Base-by-base conservation (phyloP, 305 asterid genomes). In the Ilex paraguariensis region DNA sequence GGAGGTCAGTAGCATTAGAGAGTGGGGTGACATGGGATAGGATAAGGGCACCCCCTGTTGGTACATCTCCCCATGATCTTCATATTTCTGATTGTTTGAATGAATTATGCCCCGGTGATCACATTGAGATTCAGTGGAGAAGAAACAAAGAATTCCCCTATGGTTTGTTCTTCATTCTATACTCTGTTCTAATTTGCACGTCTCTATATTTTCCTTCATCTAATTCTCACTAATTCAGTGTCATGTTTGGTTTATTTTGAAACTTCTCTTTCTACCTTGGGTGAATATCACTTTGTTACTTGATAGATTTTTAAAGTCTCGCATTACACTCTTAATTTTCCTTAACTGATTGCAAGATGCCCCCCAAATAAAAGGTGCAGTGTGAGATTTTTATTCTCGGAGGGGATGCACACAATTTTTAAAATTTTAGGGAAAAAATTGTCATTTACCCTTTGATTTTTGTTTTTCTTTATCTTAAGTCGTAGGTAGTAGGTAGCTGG, bases 81-180 rank as follows among this genome's bases (percentile, higher is more conserved):
- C 91, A 84, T 42, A 51, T 80, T 60, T 86, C 96, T 10, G 88
- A 81, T 67, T 84, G 96, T 61, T 76, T 91, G 60, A 59, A 81
- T 49, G 91, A 88, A 59, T 72, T 91, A 69, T 77, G 67, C 32
- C 95, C 96, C 0, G 95, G 84, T 11, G 90, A 91, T 82, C 90
- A 83, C 59, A 75, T 91, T 36, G 98, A 91, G 64, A 88, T 91
- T 67, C 98, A 91, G 62, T 91, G 98, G 98, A 83, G 98, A 70
- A 73, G 90, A 77, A 88, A 83, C 79, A 86, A 79, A 66, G 93
- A 79, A 44, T 86, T 86, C 56, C 98, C 98, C 16, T 91, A 91
- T 70, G 98, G 98, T 91, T 54, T 59, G 80, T 70, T 71, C 13
- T 60, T 75, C 50, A 7, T 55, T 57, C 66, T 62, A 54, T 66